phyloP scores from a whole-genome alignment of 75 land plant species.

The Picea glauca region DNA sequence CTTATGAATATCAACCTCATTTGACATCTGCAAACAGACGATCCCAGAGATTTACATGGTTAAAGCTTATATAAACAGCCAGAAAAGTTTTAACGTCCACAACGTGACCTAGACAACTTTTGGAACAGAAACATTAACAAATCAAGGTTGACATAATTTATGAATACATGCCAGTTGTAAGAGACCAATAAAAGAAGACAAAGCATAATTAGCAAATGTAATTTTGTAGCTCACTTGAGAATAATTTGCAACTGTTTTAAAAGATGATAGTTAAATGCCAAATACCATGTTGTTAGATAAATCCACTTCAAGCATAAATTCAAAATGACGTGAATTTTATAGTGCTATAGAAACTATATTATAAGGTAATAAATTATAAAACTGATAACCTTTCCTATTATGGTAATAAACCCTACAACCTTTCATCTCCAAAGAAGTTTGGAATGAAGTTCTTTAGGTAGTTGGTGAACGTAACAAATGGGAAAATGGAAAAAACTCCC shows the following conservation, averaged over 20 bases:
- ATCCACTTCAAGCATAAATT: background rate
- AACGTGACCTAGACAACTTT: background rate
- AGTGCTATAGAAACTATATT: no score
- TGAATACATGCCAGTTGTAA: background rate
- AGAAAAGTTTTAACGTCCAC: background rate
- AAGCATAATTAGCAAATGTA: background rate
- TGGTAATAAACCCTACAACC: no score
- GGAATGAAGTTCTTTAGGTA: no score
- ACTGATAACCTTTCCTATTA: no score
- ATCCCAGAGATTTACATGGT: background rate
- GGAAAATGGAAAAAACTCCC: no score
- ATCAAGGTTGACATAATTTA: background rate
- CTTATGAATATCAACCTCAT: conserved; percentile 23
- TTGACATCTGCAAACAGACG: background rate
- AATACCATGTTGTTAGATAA: background rate
- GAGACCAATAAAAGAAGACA: background rate
- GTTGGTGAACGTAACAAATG: no score
- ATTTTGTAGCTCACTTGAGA: background rate
- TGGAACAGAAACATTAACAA: background rate
- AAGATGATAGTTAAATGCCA: background rate
- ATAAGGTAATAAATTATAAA: no score
- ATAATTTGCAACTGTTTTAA: background rate
- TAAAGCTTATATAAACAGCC: background rate
- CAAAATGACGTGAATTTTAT: no score
- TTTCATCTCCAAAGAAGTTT: no score